Evolutionary conservation across 2,329 filamentous ascomycete genomes (phyloP), one percentile per base, ranked within the genome.

Genomic region (Trichoderma sp.): DNA sequence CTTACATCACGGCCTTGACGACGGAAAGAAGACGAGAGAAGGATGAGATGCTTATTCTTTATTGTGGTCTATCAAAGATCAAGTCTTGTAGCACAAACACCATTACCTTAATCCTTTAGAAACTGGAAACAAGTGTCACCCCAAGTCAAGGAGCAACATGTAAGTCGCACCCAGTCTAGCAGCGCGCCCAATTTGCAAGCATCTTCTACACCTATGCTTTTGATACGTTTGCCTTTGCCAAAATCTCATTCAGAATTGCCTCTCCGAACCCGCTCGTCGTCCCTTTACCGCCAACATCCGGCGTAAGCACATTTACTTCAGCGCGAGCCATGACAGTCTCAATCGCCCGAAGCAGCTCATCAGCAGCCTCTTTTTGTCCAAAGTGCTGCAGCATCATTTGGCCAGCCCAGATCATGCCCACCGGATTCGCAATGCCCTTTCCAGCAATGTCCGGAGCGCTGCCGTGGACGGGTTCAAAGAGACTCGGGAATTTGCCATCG

Each of bases 361-460:
- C 82, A 2, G 89, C 77, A 0, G 77, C 76, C 1, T 73, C 74
- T 0, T 47, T 60, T 5, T 70, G 70, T 1, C 74, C 75, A 49
- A 78, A 76, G 6, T 77, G 76, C 1, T 74, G 68, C 1, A 78
- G 24, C 73, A 89, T 74, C 86, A 88, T 88, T 75, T 88, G 86
- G 0, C 82, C 81, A 1, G 84, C 86, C 86, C 87, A 89, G 75
- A 89, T 87, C 0, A 86, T 87, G 0, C 1, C 64, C 40, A 67
- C 64, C 7, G 91, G 91, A 79, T 93, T 93, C 68, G 92, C 90
- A 58, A 92, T 85, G n/a, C 89, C 89, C 78, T 91, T 86, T 63
- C 91, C 91, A 10, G 87, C 87, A 71, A 93, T 93, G 74, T 93
- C 91, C 16, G 91, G 91, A 5, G 91, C 91, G 57, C 75, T 87